These are phyloP conservation scores for Pythium sp. DNA, from an alignment of 352 stramenopile species.

Conservation along the genomic window DNA sequence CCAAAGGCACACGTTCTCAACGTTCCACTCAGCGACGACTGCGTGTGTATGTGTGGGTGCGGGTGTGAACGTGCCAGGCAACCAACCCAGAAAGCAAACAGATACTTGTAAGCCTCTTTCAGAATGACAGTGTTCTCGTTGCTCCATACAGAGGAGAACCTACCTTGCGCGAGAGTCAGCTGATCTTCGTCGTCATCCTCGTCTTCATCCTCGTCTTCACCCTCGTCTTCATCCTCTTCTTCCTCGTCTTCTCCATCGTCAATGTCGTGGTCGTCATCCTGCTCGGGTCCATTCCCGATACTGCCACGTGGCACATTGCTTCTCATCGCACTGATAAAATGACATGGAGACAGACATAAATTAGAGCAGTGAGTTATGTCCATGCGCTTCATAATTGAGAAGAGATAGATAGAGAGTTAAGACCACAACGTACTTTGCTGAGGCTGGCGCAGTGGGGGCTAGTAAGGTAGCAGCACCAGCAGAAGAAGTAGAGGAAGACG, in stretches of 20 bases:
- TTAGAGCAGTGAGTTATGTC: neutral
- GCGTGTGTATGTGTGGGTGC: neutral
- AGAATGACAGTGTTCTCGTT: neutral
- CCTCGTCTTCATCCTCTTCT: conserved; percentile 41
- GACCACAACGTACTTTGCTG: neutral
- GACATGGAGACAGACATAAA: neutral
- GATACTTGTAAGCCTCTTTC: neutral
- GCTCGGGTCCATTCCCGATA: conserved; percentile 9
- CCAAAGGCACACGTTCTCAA: conserved; percentile 83
- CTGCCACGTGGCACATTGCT: neutral
- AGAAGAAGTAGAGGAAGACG: neutral
- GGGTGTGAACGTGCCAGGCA: neutral
- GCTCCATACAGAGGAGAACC: neutral
- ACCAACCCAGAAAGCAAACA: neutral
- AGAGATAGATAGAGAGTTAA: neutral
- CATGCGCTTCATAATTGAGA: neutral
- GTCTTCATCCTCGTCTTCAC: conserved; percentile 41
- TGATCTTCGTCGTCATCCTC: conserved; percentile 55
- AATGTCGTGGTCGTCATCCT: conserved; percentile 19
- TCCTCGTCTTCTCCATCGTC: conserved; percentile 29
- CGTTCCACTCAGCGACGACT: conserved; percentile 77
- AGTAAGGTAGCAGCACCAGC: neutral
- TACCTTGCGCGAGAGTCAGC: conserved; percentile 64
- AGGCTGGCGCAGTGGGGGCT: conserved; percentile 1
- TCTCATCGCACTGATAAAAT: neutral